These are phyloP conservation scores for Hirschioporus abietinus DNA, from an alignment of 768 basidiomycete genomes.

Conservation along the genomic window DNA sequence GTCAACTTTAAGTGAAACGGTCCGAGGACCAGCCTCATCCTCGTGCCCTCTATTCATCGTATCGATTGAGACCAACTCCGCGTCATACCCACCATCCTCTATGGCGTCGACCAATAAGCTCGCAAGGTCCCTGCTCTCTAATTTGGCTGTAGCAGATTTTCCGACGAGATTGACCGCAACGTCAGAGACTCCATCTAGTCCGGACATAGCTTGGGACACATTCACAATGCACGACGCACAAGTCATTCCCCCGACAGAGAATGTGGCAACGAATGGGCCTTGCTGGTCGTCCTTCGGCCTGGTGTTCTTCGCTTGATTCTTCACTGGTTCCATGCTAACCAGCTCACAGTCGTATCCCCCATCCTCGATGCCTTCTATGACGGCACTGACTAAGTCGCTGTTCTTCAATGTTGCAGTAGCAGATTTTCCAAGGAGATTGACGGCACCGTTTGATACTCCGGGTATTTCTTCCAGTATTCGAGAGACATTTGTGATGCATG, in stretches of 20 bases:
- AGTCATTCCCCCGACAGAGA: constrained; percentile 74
- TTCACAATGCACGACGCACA: constrained; percentile 62
- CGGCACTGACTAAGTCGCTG: constrained; percentile 23
- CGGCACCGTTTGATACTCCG: constrained; percentile 20
- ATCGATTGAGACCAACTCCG: constrained; percentile 26
- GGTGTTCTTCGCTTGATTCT: not conserved
- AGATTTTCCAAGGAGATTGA: constrained; percentile 29
- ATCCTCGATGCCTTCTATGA: constrained; percentile 41
- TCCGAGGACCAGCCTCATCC: constrained; percentile 26
- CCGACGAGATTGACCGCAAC: constrained; percentile 55
- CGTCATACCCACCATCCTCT: constrained; percentile 36
- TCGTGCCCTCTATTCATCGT: constrained; percentile 9
- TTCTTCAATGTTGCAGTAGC: constrained; percentile 12
- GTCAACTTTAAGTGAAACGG: constrained; percentile 49
- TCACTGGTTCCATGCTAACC: constrained; percentile 29
- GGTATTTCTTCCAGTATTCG: constrained; percentile 19
- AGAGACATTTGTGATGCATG: constrained; percentile 27
- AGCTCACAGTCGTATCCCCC: constrained; percentile 40
- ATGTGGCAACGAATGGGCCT: constrained; percentile 30
- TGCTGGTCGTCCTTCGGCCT: constrained; percentile 1
- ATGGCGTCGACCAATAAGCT: constrained; percentile 26
- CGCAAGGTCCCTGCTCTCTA: constrained; percentile 30
- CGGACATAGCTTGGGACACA: constrained; percentile 44
- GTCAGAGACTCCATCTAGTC: constrained; percentile 46
- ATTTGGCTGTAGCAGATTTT: constrained; percentile 45